Evolutionary conservation across 2,329 filamentous ascomycete genomes (phyloP).

Genomic region (Penicillium sp.): DNA sequence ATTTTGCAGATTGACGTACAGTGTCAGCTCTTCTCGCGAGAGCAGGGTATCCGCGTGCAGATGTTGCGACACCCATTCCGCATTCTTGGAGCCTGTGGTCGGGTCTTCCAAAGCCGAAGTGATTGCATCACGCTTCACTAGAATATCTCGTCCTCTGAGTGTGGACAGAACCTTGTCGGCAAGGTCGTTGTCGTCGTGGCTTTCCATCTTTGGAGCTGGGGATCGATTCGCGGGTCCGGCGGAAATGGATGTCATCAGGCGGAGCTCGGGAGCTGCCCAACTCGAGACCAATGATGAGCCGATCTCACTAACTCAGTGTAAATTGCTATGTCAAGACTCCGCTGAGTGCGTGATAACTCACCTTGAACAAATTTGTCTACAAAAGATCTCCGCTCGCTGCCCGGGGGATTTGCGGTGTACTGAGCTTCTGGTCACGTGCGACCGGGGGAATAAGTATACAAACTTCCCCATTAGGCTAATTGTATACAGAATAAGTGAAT

Average conservation of each 20-base stretch:
- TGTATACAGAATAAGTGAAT: not conserved
- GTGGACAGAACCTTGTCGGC: conserved; percentile 27
- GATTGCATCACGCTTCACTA: conserved; percentile 33
- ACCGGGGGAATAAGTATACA: conserved; percentile 18
- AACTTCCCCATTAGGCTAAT: conserved; percentile 10
- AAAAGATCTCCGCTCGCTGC: not conserved
- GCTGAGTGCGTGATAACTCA: not conserved
- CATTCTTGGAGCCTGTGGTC: conserved; percentile 19
- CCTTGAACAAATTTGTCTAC: not conserved
- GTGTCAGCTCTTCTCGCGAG: conserved; percentile 43
- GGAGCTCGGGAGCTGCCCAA: conserved; percentile 6
- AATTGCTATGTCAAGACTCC: not conserved
- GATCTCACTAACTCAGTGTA: not conserved
- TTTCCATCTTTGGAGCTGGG: conserved; percentile 11
- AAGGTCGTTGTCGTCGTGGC: not conserved
- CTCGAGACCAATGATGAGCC: not conserved
- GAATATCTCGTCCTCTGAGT: conserved; percentile 36
- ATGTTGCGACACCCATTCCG: conserved; percentile 39
- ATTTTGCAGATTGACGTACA: conserved; percentile 32
- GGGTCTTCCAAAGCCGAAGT: conserved; percentile 32
- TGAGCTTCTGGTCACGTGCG: conserved; percentile 12
- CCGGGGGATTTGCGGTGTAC: conserved; percentile 7
- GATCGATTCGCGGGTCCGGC: conserved; percentile 9
- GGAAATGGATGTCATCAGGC: conserved; percentile 6
- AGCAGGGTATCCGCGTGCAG: conserved; percentile 40